phyloP scores from a whole-genome alignment of 2,329 filamentous ascomycete species.

The Lasiodiplodia gonubiensis region DNA sequence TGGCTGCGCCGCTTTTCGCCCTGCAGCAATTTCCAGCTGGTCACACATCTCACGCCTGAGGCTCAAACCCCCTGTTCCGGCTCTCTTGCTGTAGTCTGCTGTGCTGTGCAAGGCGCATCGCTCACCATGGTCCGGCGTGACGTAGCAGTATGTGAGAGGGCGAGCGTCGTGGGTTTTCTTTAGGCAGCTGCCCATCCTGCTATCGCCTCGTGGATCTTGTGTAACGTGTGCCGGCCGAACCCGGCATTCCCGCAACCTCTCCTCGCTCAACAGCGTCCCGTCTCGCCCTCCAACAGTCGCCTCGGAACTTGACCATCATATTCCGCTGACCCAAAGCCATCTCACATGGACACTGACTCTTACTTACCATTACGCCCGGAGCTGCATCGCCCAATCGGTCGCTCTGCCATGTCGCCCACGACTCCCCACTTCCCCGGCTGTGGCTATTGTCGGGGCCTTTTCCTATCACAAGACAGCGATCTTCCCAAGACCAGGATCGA shows the following conservation, averaged over 20 bases:
- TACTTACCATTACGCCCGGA: neutral
- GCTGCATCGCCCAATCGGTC: neutral
- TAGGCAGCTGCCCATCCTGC: neutral
- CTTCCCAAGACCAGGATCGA: neutral
- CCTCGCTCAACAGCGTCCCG: no score
- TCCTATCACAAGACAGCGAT: neutral
- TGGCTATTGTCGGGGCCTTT: neutral
- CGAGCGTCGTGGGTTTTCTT: neutral
- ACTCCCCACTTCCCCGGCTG: neutral
- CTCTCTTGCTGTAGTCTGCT: neutral
- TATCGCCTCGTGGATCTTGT: neutral
- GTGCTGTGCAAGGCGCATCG: slow-evolving; percentile 3
- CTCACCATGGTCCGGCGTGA: neutral
- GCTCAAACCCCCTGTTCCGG: neutral
- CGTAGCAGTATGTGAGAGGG: neutral
- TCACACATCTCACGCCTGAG: neutral
- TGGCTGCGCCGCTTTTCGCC: neutral
- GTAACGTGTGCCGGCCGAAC: neutral
- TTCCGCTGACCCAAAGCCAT: neutral
- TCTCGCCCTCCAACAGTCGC: neutral
- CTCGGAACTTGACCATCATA: neutral
- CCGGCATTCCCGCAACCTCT: neutral
- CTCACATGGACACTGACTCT: neutral
- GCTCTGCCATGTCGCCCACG: neutral
- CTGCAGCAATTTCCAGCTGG: neutral